A percentile compares a stretch with the other conserved stretches of the same genome.
Conservation (phyloP, 495 filamentous ascomycete genomes). For the Hypoxylon lienhwacheense region DNA sequence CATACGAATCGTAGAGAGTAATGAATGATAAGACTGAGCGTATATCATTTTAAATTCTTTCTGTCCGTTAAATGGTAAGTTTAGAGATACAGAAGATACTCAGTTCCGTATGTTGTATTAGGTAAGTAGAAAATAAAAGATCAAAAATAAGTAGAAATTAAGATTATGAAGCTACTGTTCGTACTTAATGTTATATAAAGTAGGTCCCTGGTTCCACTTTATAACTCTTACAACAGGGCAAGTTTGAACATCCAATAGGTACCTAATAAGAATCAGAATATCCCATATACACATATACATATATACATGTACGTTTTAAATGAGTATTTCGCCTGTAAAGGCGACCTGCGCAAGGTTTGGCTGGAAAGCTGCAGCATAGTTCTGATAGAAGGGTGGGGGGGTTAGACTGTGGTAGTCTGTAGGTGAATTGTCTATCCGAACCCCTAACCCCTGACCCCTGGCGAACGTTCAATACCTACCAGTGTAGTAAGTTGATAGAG, state of each 20-base stretch:
- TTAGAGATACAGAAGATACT: too few species aligned
- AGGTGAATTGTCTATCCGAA: constrained; percentile 25
- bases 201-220: neutral
- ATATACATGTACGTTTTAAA: constrained; percentile 5
- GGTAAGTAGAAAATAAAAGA: too few species aligned
- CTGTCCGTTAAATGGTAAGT: too few species aligned
- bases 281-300: too few species aligned
- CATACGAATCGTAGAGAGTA: too few species aligned
- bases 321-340: constrained; percentile 11
- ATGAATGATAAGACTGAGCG: neutral
- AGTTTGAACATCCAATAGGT: neutral
- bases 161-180: too few species aligned
- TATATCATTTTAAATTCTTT: too few species aligned
- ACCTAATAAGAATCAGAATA: too few species aligned
- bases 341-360: constrained; percentile 19
- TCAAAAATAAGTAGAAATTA: too few species aligned
- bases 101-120: too few species aligned
- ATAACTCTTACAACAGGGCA: neutral
- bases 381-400: constrained; percentile 8
- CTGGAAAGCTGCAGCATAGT: constrained; percentile 17
- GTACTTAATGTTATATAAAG: too few species aligned
- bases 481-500: neutral
- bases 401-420: neutral
- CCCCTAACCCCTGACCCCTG: constrained; percentile 24
- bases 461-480: neutral